phyloP scores from a whole-genome alignment of 495 filamentous ascomycete genomes.

The Penicillium tannophilum region DNA sequence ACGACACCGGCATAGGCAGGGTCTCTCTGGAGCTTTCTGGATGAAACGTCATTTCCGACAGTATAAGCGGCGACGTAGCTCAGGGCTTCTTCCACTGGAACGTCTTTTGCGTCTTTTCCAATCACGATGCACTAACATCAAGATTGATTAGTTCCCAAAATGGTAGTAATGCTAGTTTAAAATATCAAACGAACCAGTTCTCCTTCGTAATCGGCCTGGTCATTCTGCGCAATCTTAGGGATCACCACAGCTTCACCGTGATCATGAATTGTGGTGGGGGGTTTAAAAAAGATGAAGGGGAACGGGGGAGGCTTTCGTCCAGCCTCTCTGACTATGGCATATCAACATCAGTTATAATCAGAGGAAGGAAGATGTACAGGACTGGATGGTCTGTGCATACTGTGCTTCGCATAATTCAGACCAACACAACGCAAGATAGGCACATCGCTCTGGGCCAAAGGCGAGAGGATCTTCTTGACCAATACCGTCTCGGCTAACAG shows the following conservation, averaged over 20 bases:
- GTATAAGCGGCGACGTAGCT: conserved; percentile 52
- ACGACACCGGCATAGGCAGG: conserved; percentile 60
- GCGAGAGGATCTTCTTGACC: conserved; percentile 38
- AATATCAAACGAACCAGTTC: conserved; percentile 41
- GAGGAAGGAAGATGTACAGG: not conserved
- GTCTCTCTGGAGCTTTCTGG: conserved; percentile 47
- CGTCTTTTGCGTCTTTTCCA: conserved; percentile 47
- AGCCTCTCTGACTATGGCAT: conserved; percentile 48
- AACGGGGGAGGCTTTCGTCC: conserved; percentile 48
- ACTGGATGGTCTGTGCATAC: conserved; percentile 19
- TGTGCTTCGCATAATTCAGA: conserved; percentile 44
- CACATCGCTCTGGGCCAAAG: conserved; percentile 37
- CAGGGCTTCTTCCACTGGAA: conserved; percentile 41
- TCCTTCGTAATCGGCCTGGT: conserved; percentile 56
- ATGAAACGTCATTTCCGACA: conserved; percentile 52
- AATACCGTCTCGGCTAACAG: conserved; percentile 38
- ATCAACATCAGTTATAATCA: no score
- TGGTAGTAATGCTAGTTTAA: not conserved
- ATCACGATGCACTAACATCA: conserved; percentile 34
- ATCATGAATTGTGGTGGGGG: conserved; percentile 44
- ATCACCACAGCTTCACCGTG: conserved; percentile 44
- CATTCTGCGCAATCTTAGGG: conserved; percentile 51
- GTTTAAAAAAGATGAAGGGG: conserved; percentile 56
- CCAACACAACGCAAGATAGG: conserved; percentile 44
- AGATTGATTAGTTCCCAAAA: not conserved